Base-by-base conservation (phyloP, 805 yeast genomes). In the Spathaspora gorwiae region DNA sequence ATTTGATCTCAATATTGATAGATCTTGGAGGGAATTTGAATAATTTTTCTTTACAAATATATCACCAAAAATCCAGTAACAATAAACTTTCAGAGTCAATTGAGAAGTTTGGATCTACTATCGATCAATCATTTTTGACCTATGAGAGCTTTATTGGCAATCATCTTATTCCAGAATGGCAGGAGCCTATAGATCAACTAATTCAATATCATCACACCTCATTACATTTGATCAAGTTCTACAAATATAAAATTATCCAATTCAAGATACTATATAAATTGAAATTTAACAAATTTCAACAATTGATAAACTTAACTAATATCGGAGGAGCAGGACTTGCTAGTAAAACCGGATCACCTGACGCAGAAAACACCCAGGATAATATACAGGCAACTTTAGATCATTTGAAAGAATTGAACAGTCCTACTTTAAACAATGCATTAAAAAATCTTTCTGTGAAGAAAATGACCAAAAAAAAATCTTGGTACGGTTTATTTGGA, bases 1-100 rank as follows among this genome's bases (percentile, higher is more conserved):
- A 54, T 0, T 57, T 75, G 31, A 63, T 76, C 41, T 47, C 61
- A 12, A 60, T 65, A 5, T 54, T 78, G 50, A 68, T 78, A 11
- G 81, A 78, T 54, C 61, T 79, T 42, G 84, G 84, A 15, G 82
- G 81, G 3, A 75, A 76, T 52, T 68, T 78, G 52, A 79, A 79
- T 56, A 75, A 79, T 47, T 77, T 79, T 51, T 74, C 81, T 15
- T 66, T 79, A 31, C 70, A 62, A 68, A 70, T 64, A 14, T 69
- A 67, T 47, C 39, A 51, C 26, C 45, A 44, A n/a, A 41, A 45
- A 34, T 14, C 48, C n/a, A 32, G 33, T 15, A 46, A 57, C 14
- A 60, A 62, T 39, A 54, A 56, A 43, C 55, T 68, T 10, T 62
- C 70, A 35, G 49, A 57, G 31, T 45, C 60, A 5, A 68, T 78